A percentile compares a stretch with the other conserved stretches of the same genome.
Conservation (phyloP, 805 yeast species). For the Candida pini region DNA sequence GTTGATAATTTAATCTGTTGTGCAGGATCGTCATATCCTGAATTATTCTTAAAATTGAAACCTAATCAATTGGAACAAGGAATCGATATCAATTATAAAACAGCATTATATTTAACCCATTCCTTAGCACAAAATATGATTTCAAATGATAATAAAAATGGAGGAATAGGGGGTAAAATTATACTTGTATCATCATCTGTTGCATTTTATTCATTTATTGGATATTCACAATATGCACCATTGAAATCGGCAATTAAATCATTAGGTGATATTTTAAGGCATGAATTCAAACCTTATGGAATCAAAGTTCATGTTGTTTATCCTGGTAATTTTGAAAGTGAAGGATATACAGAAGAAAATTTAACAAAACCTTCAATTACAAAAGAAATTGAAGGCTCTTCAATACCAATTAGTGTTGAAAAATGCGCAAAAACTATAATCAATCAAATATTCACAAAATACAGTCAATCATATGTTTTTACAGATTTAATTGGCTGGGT, state of each 20-base stretch:
- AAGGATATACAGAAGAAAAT: slow-evolving; percentile 81
- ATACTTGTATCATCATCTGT: slow-evolving; percentile 70
- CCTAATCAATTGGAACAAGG: slow-evolving; percentile 56
- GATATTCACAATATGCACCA: slow-evolving; percentile 90
- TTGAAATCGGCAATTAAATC: slow-evolving; percentile 77
- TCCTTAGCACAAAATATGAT: slow-evolving; percentile 42
- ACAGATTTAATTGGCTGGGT: slow-evolving; percentile 88
- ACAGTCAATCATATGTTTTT: slow-evolving; percentile 71
- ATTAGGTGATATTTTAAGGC: slow-evolving; percentile 71
- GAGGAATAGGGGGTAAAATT: slow-evolving; percentile 24
- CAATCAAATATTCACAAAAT: slow-evolving; percentile 37
- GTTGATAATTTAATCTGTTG: slow-evolving; percentile 81
- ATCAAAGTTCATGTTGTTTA: slow-evolving; percentile 67
- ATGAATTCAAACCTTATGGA: slow-evolving; percentile 66
- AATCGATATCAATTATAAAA: slow-evolving; percentile 61
- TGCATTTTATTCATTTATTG: slow-evolving; percentile 83
- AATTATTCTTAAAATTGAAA: slow-evolving; percentile 64
- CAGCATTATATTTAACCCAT: slow-evolving; percentile 70
- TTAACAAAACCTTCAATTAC: slow-evolving; percentile 83
- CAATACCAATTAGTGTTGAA: slow-evolving; percentile 60
- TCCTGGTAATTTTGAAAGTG: slow-evolving; percentile 89
- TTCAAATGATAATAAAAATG: slow-evolving; percentile 4
- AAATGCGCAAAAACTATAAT: slow-evolving; percentile 61
- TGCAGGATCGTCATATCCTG: slow-evolving; percentile 84
- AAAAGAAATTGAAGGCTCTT: slow-evolving; percentile 76